Evolutionary conservation across 352 stramenopile genomes (phyloP).

Genomic region (Phytophthora podocarpi): DNA sequence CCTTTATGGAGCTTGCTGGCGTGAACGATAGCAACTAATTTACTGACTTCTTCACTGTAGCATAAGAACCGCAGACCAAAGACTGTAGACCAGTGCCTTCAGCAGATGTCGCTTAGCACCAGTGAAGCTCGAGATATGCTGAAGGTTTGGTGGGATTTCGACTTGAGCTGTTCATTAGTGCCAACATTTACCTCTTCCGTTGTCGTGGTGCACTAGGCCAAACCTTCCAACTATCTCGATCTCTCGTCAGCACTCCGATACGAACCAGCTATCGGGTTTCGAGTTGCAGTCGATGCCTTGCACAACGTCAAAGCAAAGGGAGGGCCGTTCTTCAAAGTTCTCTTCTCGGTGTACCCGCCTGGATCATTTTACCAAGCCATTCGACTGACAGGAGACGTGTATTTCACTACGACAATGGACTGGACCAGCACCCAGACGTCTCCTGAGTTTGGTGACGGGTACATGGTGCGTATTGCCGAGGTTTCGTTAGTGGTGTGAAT

Average conservation of each 20-base stretch:
- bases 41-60: not conserved
- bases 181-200: not conserved
- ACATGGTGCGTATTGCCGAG: slow-evolving; percentile 33
- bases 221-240: slow-evolving; percentile 55
- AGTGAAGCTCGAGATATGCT: slow-evolving; percentile 30
- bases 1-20: not conserved
- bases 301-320: slow-evolving; percentile 67
- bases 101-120: slow-evolving; percentile 20
- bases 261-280: slow-evolving; percentile 64
- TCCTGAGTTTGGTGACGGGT: slow-evolving; percentile 67
- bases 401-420: slow-evolving; percentile 67
- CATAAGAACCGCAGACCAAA: slow-evolving; percentile 30
- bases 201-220: slow-evolving; percentile 27
- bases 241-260: slow-evolving; percentile 55
- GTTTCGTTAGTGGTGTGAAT: not conserved
- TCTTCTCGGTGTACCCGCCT: slow-evolving; percentile 58
- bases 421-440: slow-evolving; percentile 63
- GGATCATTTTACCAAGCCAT: slow-evolving; percentile 69
- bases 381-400: slow-evolving; percentile 50
- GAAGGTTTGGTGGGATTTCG: slow-evolving; percentile 23
- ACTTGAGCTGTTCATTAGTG: not conserved
- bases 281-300: slow-evolving; percentile 66
- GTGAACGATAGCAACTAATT: not conserved
- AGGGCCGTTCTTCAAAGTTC: slow-evolving; percentile 54
- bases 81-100: slow-evolving; percentile 29